Conservation (phyloP, 2,329 filamentous ascomycete genomes). For the Curvularia hawaiiensis region DNA sequence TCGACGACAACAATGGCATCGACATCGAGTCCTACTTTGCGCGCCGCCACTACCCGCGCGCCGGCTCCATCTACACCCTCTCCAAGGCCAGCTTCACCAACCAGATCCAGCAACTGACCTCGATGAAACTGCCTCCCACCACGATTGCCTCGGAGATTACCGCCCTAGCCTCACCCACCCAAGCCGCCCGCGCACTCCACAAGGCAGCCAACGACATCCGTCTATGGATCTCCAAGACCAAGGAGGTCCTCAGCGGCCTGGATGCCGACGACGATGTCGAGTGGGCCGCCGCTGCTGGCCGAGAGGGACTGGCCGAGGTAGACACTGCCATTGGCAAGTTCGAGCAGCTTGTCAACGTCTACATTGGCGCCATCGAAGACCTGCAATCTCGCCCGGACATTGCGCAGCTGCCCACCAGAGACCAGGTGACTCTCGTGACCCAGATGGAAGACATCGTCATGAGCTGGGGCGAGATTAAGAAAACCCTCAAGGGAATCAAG, state of each 20-base stretch:
- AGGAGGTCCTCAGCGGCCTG: constrained; percentile 83
- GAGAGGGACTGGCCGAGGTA: constrained; percentile 74
- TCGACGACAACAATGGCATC: constrained; percentile 48
- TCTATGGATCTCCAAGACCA: constrained; percentile 91
- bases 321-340: constrained; percentile 79
- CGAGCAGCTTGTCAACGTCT: constrained; percentile 87
- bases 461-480: constrained; percentile 84
- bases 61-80: constrained; percentile 91
- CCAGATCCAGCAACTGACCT: constrained; percentile 89
- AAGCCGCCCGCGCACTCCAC: constrained; percentile 81
- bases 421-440: constrained; percentile 74
- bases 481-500: constrained; percentile 78
- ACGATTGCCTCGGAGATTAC: constrained; percentile 82
- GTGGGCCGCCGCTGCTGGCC: constrained; percentile 88
- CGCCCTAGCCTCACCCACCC: constrained; percentile 81
- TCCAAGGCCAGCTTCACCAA: constrained; percentile 91
- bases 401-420: constrained; percentile 68
- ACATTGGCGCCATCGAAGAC: constrained; percentile 91
- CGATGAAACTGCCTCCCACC: constrained; percentile 85
- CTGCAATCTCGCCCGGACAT: constrained; percentile 83
- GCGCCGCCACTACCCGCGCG: constrained; percentile 61
- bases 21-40: constrained; percentile 69
- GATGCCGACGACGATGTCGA: constrained; percentile 97
- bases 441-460: constrained; percentile 89
- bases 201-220: constrained; percentile 91